These are phyloP conservation scores for Gynostemma pentaphyllum DNA, from an alignment of 306 rosid species.

Conservation along the genomic window DNA sequence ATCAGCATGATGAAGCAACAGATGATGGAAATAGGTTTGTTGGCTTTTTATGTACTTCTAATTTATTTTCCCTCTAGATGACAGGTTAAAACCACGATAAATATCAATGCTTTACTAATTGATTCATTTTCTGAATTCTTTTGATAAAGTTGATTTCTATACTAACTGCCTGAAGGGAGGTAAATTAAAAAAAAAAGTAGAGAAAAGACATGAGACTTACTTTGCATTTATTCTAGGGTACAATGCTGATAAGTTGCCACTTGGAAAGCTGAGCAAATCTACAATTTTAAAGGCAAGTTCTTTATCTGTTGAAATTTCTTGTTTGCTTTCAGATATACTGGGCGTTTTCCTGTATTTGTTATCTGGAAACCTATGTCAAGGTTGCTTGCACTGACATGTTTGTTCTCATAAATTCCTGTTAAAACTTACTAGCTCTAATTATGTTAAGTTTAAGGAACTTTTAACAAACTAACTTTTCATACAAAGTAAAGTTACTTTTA, in stretches of 20 bases:
- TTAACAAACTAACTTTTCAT: neutral
- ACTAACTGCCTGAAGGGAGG: neutral
- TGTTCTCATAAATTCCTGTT: neutral
- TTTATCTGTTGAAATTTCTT: constrained; percentile 2
- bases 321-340: neutral
- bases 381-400: neutral
- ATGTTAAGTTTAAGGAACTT: neutral
- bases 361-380: neutral
- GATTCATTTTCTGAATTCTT: neutral
- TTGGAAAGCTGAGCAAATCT: constrained; percentile 90
- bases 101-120: neutral
- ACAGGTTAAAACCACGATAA: neutral
- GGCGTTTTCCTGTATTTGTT: neutral
- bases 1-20: constrained; percentile 95
- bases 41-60: constrained; percentile 5
- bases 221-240: constrained; percentile 43
- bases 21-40: constrained; percentile 98
- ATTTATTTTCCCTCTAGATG: neutral
- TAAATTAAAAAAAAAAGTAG: no score
- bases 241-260: constrained; percentile 92
- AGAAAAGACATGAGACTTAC: neutral
- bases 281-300: constrained; percentile 68
- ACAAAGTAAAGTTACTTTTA: neutral
- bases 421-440: neutral
- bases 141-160: neutral